A percentile compares a stretch with the other conserved stretches of the same genome.
Evolutionary conservation across 805 yeast genomes (phyloP).

Genomic region (Yamadazyma endophytica): DNA sequence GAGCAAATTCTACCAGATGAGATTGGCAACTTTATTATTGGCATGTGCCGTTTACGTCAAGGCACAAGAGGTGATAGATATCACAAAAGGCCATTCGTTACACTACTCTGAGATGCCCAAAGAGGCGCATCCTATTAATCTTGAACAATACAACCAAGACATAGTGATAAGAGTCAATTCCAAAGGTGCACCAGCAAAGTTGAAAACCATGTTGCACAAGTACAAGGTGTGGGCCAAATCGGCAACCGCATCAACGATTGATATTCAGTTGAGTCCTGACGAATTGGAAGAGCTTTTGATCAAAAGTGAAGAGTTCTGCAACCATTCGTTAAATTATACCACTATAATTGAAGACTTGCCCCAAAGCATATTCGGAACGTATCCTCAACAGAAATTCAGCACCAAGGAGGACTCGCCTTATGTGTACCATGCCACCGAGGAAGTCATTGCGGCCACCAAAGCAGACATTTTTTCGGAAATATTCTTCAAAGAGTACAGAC

Average conservation of each 20-base stretch:
- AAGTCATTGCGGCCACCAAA: slow-evolving; percentile 11
- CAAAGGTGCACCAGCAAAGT: slow-evolving; percentile 10
- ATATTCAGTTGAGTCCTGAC: slow-evolving; percentile 12
- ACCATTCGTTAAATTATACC: slow-evolving; percentile 29
- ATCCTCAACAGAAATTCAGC: too few relatives aligned
- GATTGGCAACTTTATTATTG: too few relatives aligned
- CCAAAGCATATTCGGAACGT: slow-evolving; percentile 52
- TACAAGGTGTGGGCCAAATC: slow-evolving; percentile 10
- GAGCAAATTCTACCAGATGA: too few relatives aligned
- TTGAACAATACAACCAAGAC: slow-evolving; percentile 35
- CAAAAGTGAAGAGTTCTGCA: too few relatives aligned
- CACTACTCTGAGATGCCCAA: slow-evolving; percentile 7
- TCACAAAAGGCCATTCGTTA: too few relatives aligned
- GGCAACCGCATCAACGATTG: slow-evolving; percentile 8
- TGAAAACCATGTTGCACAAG: slow-evolving; percentile 14
- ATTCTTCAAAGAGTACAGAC: slow-evolving; percentile 69
- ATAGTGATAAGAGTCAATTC: slow-evolving; percentile 43
- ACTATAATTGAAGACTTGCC: slow-evolving; percentile 55
- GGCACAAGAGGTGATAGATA: too few relatives aligned
- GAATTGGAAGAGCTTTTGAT: slow-evolving; percentile 6
- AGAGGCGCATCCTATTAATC: slow-evolving; percentile 27
- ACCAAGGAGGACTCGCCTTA: too few relatives aligned
- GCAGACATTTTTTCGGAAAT: slow-evolving; percentile 35
- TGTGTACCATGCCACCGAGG: slow-evolving; percentile 12
- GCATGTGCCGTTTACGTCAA: too few relatives aligned